Conservation (phyloP, 768 basidiomycete genomes). For the Leccinum longicurvipes region DNA sequence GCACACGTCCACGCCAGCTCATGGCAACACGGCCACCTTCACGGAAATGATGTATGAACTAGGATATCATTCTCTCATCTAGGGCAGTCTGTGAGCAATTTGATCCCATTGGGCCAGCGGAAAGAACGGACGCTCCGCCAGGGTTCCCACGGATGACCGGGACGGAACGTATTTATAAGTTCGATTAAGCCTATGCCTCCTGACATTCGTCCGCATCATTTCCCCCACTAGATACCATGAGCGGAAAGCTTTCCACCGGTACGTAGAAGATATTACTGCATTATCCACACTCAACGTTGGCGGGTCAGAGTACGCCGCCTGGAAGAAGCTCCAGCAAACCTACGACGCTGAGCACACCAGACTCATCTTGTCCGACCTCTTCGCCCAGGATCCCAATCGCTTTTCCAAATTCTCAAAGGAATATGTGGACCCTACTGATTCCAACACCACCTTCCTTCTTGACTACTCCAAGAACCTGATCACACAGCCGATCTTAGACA, state of each 20-base stretch:
- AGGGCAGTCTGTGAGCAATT: slow-evolving; percentile 6
- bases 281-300: not conserved
- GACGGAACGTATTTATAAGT: not conserved
- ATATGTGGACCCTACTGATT: slow-evolving; percentile 64
- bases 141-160: slow-evolving; percentile 23
- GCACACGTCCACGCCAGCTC: slow-evolving; percentile 2
- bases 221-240: slow-evolving; percentile 40
- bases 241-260: slow-evolving; percentile 65
- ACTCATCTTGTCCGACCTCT: slow-evolving; percentile 90
- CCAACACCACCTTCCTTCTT: slow-evolving; percentile 78
- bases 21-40: slow-evolving; percentile 6
- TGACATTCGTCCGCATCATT: slow-evolving; percentile 5
- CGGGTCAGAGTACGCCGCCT: slow-evolving; percentile 73
- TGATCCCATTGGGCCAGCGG: slow-evolving; percentile 2
- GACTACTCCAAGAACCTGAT: slow-evolving; percentile 98
- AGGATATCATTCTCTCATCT: slow-evolving; percentile 20
- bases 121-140: not conserved
- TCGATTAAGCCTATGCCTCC: not conserved
- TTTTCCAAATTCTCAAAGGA: slow-evolving; percentile 82
- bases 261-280: not conserved
- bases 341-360: slow-evolving; percentile 69
- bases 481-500: slow-evolving; percentile 76
- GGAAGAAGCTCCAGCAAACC: slow-evolving; percentile 86
- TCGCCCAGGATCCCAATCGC: slow-evolving; percentile 80
- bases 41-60: not conserved